Percentiles rank a stretch among this genome's conserved stretches.
phyloP scores from a whole-genome alignment of 305 asterid species.

The Solanum hybrid region DNA sequence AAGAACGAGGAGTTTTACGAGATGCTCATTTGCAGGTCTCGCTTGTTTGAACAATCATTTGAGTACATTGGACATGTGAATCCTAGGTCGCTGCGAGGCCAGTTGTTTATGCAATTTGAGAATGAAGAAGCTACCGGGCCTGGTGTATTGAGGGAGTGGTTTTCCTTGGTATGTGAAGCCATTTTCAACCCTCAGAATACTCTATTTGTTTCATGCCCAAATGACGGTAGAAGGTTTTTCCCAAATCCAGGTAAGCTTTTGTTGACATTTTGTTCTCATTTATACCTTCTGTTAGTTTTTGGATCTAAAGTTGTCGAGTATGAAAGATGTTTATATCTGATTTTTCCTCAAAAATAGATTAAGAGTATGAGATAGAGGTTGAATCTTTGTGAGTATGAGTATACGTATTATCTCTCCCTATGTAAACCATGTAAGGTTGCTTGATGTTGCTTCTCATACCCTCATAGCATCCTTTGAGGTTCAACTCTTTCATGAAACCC shows the following conservation, averaged over 20 bases:
- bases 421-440: not conserved
- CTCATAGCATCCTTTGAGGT: not conserved
- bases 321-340: not conserved
- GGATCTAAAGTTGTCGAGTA: not conserved
- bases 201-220: conserved; percentile 68
- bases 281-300: not conserved
- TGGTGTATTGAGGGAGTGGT: conserved; percentile 66
- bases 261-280: conserved; percentile 5
- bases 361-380: not conserved
- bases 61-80: conserved; percentile 53
- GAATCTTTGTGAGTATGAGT: not conserved
- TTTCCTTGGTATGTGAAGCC: conserved; percentile 71
- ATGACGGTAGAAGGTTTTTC: conserved; percentile 58
- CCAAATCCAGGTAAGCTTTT: conserved; percentile 42
- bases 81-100: conserved; percentile 40
- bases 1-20: conserved; percentile 64
- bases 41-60: conserved; percentile 61
- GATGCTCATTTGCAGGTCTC: conserved; percentile 79
- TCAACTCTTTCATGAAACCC: not conserved
- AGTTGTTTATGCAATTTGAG: conserved; percentile 80
- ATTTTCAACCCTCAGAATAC: conserved; percentile 76
- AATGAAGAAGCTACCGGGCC: conserved; percentile 80
- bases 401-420: not conserved
- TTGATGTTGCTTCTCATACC: not conserved
- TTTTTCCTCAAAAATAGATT: not conserved